A percentile compares a stretch with the other conserved stretches of the same genome.
phyloP scores from a whole-genome alignment of 768 basidiomycete genomes.

The Suillus ampliporus region DNA sequence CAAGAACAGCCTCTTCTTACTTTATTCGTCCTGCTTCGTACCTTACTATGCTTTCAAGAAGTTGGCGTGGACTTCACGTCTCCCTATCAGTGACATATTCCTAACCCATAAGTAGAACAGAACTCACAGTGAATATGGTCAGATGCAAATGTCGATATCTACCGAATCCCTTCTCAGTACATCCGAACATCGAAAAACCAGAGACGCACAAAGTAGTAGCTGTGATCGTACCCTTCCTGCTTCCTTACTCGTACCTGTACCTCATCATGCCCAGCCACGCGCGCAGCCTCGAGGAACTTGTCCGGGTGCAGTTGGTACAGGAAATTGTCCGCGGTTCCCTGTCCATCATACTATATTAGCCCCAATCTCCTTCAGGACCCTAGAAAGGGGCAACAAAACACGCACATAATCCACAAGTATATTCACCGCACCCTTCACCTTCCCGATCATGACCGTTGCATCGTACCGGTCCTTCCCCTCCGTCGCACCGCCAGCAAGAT shows the following conservation, averaged over 20 bases:
- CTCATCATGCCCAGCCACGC: constrained; percentile 73
- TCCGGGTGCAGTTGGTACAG: constrained; percentile 90
- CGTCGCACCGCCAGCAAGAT: constrained; percentile 74
- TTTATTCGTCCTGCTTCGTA: not conserved
- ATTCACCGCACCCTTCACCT: constrained; percentile 65
- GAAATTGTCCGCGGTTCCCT: constrained; percentile 86
- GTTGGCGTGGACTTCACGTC: constrained; percentile 77
- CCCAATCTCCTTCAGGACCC: not conserved
- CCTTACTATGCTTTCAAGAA: constrained; percentile 71
- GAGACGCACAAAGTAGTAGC: constrained; percentile 81
- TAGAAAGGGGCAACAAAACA: constrained; percentile 12
- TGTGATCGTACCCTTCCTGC: constrained; percentile 88
- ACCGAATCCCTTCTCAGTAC: constrained; percentile 10
- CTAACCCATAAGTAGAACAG: constrained; percentile 11
- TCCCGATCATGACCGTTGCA: constrained; percentile 80
- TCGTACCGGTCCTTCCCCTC: constrained; percentile 82
- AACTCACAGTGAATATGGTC: constrained; percentile 89
- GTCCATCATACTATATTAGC: constrained; percentile 6
- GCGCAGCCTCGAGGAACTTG: constrained; percentile 81
- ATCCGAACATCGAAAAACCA: not conserved
- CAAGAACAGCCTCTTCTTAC: not conserved
- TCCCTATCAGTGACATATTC: constrained; percentile 19
- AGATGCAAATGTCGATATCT: constrained; percentile 90
- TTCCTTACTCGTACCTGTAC: constrained; percentile 77
- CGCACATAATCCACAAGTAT: constrained; percentile 88